Percentiles rank a stretch among this genome's conserved stretches.
These are phyloP conservation scores for Penicillium sp. DNA, from an alignment of 2,329 filamentous ascomycete species.

Conservation along the genomic window DNA sequence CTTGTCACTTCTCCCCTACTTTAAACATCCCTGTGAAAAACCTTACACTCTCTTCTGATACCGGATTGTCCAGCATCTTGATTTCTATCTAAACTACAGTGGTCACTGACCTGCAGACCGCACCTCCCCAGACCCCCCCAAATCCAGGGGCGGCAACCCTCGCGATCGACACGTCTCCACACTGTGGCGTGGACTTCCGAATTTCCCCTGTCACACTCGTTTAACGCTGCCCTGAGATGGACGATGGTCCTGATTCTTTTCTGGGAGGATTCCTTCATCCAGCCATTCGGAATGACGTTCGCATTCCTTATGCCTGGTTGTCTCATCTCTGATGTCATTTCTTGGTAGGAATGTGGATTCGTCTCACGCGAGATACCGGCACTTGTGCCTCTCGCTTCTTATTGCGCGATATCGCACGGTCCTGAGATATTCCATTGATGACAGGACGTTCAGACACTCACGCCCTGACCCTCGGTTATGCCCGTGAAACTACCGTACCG, in stretches of 20 bases:
- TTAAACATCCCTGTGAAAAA: neutral
- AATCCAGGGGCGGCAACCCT: conserved; percentile 6
- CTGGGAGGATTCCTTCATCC: neutral
- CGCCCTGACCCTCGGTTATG: neutral
- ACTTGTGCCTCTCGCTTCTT: neutral
- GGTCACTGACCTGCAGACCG: neutral
- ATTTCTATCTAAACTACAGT: neutral
- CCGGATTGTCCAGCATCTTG: neutral
- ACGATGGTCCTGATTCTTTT: neutral
- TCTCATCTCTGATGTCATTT: conserved; percentile 11
- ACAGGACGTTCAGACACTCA: conserved; percentile 2
- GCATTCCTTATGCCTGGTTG: conserved; percentile 6
- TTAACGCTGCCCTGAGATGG: no score
- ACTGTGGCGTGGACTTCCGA: neutral
- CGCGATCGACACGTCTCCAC: conserved; percentile 10
- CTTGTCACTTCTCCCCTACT: neutral
- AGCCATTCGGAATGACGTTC: conserved; percentile 14
- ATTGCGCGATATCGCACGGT: conserved; percentile 11
- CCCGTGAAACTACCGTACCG: neutral
- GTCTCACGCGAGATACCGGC: conserved; percentile 3
- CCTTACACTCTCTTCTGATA: no score
- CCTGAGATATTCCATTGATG: neutral
- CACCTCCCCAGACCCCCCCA: conserved; percentile 1
- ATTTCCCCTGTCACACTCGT: neutral
- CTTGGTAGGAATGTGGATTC: conserved; percentile 7